phyloP scores from a whole-genome alignment of 768 basidiomycete genomes.

The Cyclocybe cylindracea region DNA sequence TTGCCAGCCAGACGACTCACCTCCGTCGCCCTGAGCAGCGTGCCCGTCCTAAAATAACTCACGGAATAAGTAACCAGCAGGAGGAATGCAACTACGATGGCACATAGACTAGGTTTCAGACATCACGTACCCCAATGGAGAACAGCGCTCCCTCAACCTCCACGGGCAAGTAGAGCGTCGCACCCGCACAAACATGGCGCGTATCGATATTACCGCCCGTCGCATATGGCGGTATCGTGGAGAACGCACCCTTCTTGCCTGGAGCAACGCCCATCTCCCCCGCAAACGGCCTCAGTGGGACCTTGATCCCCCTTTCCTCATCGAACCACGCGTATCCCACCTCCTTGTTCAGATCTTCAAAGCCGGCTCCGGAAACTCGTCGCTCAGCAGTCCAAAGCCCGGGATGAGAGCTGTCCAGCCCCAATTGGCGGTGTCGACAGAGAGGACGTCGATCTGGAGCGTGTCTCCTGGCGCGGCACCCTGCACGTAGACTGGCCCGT shows the following conservation, averaged over 20 bases:
- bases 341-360: slow-evolving; percentile 50
- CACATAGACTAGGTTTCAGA: not conserved
- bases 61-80: not conserved
- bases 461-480: slow-evolving; percentile 57
- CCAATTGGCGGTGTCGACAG: slow-evolving; percentile 56
- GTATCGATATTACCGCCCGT: slow-evolving; percentile 69
- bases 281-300: slow-evolving; percentile 58
- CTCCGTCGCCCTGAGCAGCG: slow-evolving; percentile 68
- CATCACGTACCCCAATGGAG: slow-evolving; percentile 52
- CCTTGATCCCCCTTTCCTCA: slow-evolving; percentile 43
- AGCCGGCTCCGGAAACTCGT: slow-evolving; percentile 52
- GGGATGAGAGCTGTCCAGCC: slow-evolving; percentile 64
- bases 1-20: slow-evolving; percentile 28
- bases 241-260: slow-evolving; percentile 49
- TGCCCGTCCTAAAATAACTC: slow-evolving; percentile 52
- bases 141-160: slow-evolving; percentile 63
- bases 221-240: slow-evolving; percentile 62
- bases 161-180: slow-evolving; percentile 59
- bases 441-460: slow-evolving; percentile 58
- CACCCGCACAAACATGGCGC: slow-evolving; percentile 51
- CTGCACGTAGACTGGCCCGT: slow-evolving; percentile 57
- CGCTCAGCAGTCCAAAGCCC: slow-evolving; percentile 58
- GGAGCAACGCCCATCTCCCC: slow-evolving; percentile 68
- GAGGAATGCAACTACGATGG: too few species aligned
- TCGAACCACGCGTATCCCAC: slow-evolving; percentile 53